phyloP scores from a whole-genome alignment of 352 stramenopile genomes.

The Phytophthora europaea region DNA sequence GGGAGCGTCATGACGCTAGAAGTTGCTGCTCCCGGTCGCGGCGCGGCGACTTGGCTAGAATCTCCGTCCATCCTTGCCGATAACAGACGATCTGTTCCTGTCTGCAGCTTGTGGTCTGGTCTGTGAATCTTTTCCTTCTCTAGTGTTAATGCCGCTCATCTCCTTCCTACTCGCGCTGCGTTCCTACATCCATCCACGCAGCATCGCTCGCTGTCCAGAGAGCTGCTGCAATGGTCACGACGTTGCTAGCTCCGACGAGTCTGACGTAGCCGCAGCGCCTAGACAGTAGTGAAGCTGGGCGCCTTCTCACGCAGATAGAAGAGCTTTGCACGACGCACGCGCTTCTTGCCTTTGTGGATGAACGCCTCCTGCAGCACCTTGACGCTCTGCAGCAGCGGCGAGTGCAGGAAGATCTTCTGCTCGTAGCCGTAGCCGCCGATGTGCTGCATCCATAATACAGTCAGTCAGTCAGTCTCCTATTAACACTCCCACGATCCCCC shows the following conservation, averaged over 20 bases:
- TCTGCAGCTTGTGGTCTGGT: constrained; percentile 19
- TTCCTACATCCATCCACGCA: constrained; percentile 27
- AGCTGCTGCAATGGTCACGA: constrained; percentile 1
- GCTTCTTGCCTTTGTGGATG: constrained; percentile 94
- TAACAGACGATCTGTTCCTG: constrained; percentile 33
- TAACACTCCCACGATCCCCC: too few species aligned
- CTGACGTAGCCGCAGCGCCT: constrained; percentile 32
- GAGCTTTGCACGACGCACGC: constrained; percentile 89
- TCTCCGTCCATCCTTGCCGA: constrained; percentile 14
- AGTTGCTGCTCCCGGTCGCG: constrained; percentile 8
- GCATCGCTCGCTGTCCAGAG: constrained; percentile 6
- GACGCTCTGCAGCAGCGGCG: constrained; percentile 88
- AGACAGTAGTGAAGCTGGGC: constrained; percentile 85
- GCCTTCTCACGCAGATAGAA: constrained; percentile 92
- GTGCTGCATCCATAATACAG: constrained; percentile 51
- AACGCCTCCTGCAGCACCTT: constrained; percentile 91
- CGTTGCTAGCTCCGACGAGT: constrained; percentile 16
- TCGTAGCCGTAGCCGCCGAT: constrained; percentile 90
- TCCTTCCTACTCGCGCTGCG: constrained; percentile 24
- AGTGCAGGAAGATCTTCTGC: constrained; percentile 92
- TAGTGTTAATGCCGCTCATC: constrained; percentile 34
- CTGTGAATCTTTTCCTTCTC: constrained; percentile 41
- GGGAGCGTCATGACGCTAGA: constrained; percentile 24
- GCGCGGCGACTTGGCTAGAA: constrained; percentile 19
- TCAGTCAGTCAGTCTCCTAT: constrained; percentile 5